Base-by-base conservation (phyloP, 2,329 filamentous ascomycete genomes). In the Fusarium devonianum region DNA sequence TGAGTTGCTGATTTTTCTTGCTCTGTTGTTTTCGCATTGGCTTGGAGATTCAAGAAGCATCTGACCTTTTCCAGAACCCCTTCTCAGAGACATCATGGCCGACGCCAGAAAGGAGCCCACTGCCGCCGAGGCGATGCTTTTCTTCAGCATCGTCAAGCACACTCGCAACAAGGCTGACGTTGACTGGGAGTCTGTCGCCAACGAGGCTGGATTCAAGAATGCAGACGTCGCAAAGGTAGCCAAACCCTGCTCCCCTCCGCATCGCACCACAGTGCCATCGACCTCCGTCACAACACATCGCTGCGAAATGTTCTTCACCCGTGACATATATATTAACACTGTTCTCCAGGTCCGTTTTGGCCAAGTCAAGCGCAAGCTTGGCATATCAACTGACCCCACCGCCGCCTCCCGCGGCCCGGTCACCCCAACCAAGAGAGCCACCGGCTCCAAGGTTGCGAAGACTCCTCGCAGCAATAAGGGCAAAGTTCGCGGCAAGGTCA, bases 281-380 rank as follows among this genome's bases (percentile, higher is more conserved):
- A 39, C 35, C 23, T 18, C 18, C 32, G 3, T 38, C 17, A 25
- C 12, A 14, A 16, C 13, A 3, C 13, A 23, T 7, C n/a, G n/a
- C n/a, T n/a, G n/a, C n/a, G n/a, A n/a, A n/a, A n/a, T n/a, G n/a
- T n/a, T n/a, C 17, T 14, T 49, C 32, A 5, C 21, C 22, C 7
- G 5, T 7, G 10, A 16, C 16, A 12, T 11, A 3, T 18, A 7
- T 43, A 17, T 40, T 63, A 11, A 62, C 36, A 16, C 1, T 18
- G 5, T 28, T 7, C 4, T 1, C 23, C 47, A 77, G 71, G 72
- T 74, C 28, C 76, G 79, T 34, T 82, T 76, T 47, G 72, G 75
- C 4, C 78, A 82, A 50, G 74, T 82, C 51, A 80, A 76, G 65
- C 68, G 70, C 34, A 78, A 79, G 66, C 67, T 77, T 1, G 73